Base-by-base conservation (phyloP, 495 filamentous ascomycete genomes). In the Lasiosphaeriaceae sp. region DNA sequence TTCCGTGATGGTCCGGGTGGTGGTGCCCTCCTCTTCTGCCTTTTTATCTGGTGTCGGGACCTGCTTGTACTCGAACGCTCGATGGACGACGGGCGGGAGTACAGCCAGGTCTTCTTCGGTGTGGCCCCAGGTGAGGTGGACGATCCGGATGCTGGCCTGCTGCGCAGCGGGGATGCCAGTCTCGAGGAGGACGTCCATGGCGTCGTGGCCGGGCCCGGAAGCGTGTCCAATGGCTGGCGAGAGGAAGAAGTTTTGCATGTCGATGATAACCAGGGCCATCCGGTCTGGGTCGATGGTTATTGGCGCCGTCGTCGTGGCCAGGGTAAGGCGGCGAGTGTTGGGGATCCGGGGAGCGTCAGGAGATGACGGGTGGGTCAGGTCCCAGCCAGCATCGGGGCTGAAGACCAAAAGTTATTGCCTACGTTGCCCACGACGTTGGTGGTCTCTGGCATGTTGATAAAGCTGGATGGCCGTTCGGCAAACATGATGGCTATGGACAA, bases 201-300 rank as follows among this genome's bases (percentile, higher is more conserved):
- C 39, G 20, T 4, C 39, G 11, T 26, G 52, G 17, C 39, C 52
- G 19, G 37, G 20, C 11, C 9, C 26, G 26, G 39, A 16, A 14
- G 8, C 16, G 14, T n/a, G 37, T 17, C 20, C 6, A 35, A 54
- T 17, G 52, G 43, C 41, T 7, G 39, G 9, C 39, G 52, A 54
- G 39, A 54, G 52, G 52, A 54, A 54, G 16, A 47, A 47, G 52
- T 54, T 54, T 16, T 54, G 41, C 52, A 54, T 54, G 16, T 54
- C 52, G 52, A 54, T 21, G 21, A 54, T 39, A 17, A 54, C 31
- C 2, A 46, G 41, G 41, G 52, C 52, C 16, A 39, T 46, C 24
- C 34, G 45, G 39, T 3, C 39, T 1, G 52, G 20, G 5, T 23
- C 43, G 52, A 54, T 35, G 16, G 41, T 47, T 7, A 54, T 34